These are phyloP conservation scores for Prunus fruticosa DNA, from an alignment of 306 rosid species.

Conservation along the genomic window DNA sequence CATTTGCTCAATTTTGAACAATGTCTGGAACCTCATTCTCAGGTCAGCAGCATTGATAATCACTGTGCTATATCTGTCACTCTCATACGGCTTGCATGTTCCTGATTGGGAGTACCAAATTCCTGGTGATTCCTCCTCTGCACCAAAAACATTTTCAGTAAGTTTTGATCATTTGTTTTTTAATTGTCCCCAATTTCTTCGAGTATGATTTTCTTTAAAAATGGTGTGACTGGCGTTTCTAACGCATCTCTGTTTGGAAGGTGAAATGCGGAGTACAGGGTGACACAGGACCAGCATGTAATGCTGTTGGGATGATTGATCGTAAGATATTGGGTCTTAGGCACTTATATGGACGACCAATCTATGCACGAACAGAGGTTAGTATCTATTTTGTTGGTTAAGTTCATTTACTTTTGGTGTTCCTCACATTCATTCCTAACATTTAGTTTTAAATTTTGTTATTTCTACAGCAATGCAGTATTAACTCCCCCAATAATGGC, in stretches of 20 bases:
- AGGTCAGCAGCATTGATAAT: conserved; percentile 60
- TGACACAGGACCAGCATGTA: conserved; percentile 82
- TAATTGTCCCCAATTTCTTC: neutral
- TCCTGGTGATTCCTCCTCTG: conserved; percentile 40
- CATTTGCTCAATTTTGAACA: neutral
- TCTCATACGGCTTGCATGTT: conserved; percentile 70
- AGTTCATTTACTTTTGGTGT: neutral
- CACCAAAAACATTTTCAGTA: conserved; percentile 60
- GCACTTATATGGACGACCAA: conserved; percentile 64
- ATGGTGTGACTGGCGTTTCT: conserved; percentile 15
- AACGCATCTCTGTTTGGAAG: conserved; percentile 28
- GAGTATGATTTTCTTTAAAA: neutral
- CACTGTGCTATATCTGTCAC: conserved; percentile 48
- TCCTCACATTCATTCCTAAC: neutral
- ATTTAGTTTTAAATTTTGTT: neutral
- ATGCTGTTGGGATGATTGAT: conserved; percentile 89
- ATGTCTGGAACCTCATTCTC: conserved; percentile 12
- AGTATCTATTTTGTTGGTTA: conserved; percentile 4
- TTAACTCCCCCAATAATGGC: conserved; percentile 77
- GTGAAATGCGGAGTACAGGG: conserved; percentile 88
- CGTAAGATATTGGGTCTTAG: conserved; percentile 65
- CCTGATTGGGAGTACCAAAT: conserved; percentile 90
- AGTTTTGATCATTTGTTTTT: conserved; percentile 27
- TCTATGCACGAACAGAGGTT: conserved; percentile 73
- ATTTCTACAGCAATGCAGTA: conserved; percentile 70